Evolutionary conservation across 352 stramenopile genomes (phyloP).

Genomic region (Globisporangium carolinianum): DNA sequence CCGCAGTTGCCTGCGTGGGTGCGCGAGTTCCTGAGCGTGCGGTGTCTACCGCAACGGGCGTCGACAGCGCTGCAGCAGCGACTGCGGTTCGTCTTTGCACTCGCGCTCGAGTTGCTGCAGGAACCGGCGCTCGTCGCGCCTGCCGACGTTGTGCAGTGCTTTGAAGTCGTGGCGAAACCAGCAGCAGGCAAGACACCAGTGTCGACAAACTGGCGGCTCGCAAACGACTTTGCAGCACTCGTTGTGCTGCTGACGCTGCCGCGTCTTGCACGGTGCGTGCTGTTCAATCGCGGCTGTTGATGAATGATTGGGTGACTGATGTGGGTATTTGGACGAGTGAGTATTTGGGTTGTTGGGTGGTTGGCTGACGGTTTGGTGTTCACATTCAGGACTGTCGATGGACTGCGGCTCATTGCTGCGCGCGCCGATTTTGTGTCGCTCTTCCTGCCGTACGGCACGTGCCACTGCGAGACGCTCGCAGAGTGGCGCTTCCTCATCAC

Average conservation of each 20-base stretch:
- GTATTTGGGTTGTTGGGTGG: too few relatives aligned
- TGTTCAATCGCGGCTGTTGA: background rate
- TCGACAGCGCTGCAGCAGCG: constrained; percentile 13
- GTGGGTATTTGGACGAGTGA: too few relatives aligned
- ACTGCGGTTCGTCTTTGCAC: constrained; percentile 33
- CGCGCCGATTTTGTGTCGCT: constrained; percentile 43
- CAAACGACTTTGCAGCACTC: constrained; percentile 58
- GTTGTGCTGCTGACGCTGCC: constrained; percentile 59
- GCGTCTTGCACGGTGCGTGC: constrained; percentile 36
- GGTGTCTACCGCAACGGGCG: constrained; percentile 22
- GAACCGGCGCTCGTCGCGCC: constrained; percentile 39
- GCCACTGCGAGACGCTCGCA: constrained; percentile 56
- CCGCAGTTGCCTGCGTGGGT: constrained; percentile 38
- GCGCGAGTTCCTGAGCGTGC: constrained; percentile 35
- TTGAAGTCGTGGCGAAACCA: background rate
- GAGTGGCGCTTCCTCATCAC: constrained; percentile 75
- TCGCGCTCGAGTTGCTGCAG: constrained; percentile 42
- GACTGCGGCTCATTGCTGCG: constrained; percentile 51
- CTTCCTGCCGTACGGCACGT: constrained; percentile 70
- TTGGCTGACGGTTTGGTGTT: background rate
- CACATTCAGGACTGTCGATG: constrained; percentile 33
- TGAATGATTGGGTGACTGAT: too few relatives aligned
- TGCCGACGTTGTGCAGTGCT: constrained; percentile 24
- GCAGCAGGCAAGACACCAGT: constrained; percentile 10
- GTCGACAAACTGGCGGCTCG: constrained; percentile 22